phyloP scores from a whole-genome alignment of 257 asterid species.

The Capsicum pubescens region DNA sequence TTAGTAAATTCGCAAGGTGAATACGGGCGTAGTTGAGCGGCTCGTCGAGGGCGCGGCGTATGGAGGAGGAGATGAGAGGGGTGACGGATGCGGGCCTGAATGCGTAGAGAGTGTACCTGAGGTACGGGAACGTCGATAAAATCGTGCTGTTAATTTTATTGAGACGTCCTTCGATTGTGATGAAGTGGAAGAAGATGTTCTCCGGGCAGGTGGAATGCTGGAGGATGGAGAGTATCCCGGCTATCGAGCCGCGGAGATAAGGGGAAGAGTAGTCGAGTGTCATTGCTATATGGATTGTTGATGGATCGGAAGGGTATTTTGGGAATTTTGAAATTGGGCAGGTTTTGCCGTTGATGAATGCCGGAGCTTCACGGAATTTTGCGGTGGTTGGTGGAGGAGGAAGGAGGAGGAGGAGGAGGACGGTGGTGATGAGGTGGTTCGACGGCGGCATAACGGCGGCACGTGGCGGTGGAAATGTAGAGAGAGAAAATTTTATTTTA shows the following conservation, averaged over 20 bases:
- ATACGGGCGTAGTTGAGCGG: slow-evolving; percentile 91
- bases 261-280: slow-evolving; percentile 86
- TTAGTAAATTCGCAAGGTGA: slow-evolving; percentile 80
- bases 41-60: slow-evolving; percentile 91
- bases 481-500: slow-evolving; percentile 20
- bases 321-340: slow-evolving; percentile 50
- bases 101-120: slow-evolving; percentile 67
- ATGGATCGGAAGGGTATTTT: slow-evolving; percentile 38
- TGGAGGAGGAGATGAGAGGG: slow-evolving; percentile 79
- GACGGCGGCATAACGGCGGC: slow-evolving; percentile 32
- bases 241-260: slow-evolving; percentile 90
- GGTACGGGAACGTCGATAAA: slow-evolving; percentile 76
- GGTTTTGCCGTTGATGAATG: slow-evolving; percentile 75
- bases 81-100: slow-evolving; percentile 66
- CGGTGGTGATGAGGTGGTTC: slow-evolving; percentile 31
- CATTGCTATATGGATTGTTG: slow-evolving; percentile 82
- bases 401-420: slow-evolving; percentile 38
- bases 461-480: slow-evolving; percentile 26
- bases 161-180: slow-evolving; percentile 58
- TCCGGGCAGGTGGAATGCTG: slow-evolving; percentile 89
- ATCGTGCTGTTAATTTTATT: slow-evolving; percentile 61
- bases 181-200: slow-evolving; percentile 83
- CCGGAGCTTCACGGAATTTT: slow-evolving; percentile 81
- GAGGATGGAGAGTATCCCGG: slow-evolving; percentile 86
- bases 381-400: slow-evolving; percentile 13